Percentiles rank a stretch among this genome's conserved stretches.
Conservation (phyloP, 345 rosid genomes). For the Linum tenue region DNA sequence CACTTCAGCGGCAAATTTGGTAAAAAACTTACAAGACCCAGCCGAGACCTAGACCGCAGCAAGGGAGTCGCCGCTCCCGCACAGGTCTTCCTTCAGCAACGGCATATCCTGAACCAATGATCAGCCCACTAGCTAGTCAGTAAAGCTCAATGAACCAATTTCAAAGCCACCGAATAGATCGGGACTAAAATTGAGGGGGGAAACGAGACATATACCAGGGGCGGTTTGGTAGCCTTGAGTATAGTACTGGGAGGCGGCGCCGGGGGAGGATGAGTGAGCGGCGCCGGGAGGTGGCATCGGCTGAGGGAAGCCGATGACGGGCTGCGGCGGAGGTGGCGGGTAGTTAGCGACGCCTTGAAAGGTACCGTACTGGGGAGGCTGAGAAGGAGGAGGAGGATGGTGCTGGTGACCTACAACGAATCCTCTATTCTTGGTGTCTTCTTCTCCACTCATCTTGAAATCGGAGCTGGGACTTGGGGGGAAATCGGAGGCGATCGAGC, state of each 20-base stretch:
- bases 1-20: not conserved
- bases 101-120: constrained; percentile 46
- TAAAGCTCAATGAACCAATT: not conserved
- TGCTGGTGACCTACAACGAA: constrained; percentile 1
- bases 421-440: too few species aligned
- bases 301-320: constrained; percentile 80
- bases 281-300: constrained; percentile 68
- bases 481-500: not conserved
- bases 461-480: not conserved
- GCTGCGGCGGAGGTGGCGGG: constrained; percentile 39
- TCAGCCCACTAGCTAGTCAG: not conserved
- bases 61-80: constrained; percentile 61
- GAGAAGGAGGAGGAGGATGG: not conserved
- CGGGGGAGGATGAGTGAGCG: constrained; percentile 27
- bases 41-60: constrained; percentile 82
- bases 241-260: constrained; percentile 28
- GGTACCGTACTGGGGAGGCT: constrained; percentile 59
- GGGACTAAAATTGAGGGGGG: too few species aligned
- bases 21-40: constrained; percentile 70
- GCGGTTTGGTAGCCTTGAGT: constrained; percentile 64
- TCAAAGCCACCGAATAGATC: too few species aligned
- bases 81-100: constrained; percentile 85
- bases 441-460: too few species aligned
- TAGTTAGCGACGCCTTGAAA: constrained; percentile 93
- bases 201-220: constrained; percentile 34